Evolutionary conservation across 2,329 filamentous ascomycete species (phyloP).

Genomic region (Cercospora sesami): DNA sequence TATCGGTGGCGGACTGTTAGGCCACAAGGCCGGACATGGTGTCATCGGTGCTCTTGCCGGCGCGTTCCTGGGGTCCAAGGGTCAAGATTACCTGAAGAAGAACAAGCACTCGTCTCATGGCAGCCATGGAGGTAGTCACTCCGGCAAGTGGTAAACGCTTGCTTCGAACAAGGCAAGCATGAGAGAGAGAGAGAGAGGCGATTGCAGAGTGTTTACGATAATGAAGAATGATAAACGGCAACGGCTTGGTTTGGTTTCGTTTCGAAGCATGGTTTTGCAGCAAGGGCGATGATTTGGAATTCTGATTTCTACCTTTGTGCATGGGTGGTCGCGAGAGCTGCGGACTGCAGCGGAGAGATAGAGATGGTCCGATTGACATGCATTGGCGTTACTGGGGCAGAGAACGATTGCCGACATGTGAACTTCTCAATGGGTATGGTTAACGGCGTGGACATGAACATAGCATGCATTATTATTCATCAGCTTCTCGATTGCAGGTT

Average conservation of each 20-base stretch:
- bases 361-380: not conserved
- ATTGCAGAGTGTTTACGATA: not conserved
- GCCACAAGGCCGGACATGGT: slow-evolving; percentile 59
- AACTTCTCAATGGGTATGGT: not conserved
- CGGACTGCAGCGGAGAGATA: not conserved
- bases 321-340: not conserved
- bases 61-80: slow-evolving; percentile 56
- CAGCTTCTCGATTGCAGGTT: not conserved
- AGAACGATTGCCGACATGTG: not conserved
- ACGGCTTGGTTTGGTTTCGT: not conserved
- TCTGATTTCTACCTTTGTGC: not conserved
- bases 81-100: slow-evolving; percentile 51
- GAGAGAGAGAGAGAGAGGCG: not conserved
- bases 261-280: not conserved
- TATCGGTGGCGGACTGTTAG: slow-evolving; percentile 57
- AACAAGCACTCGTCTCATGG: slow-evolving; percentile 21
- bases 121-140: not conserved
- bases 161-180: not conserved
- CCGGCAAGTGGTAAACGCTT: not conserved
- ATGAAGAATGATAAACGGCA: not conserved
- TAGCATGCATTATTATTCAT: not conserved
- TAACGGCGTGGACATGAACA: not conserved
- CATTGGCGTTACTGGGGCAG: not conserved
- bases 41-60: slow-evolving; percentile 57
- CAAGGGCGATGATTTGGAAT: not conserved